Evolutionary conservation across 805 yeast genomes (phyloP), one percentile per base, ranked within the genome.

Genomic region (Candida gorgasii): DNA sequence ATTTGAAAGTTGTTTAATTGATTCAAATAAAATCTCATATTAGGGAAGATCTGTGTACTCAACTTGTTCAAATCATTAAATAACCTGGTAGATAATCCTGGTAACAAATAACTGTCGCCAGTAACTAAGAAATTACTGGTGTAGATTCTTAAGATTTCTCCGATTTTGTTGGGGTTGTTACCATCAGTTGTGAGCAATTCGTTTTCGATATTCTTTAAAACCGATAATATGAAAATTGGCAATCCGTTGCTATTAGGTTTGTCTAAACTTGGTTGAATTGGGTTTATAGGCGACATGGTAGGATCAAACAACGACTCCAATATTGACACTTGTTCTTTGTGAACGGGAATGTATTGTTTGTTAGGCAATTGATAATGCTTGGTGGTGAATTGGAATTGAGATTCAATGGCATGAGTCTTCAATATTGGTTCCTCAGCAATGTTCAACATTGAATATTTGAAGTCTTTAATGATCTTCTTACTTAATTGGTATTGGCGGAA

Each of bases 271-370:
- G 73, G 65, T 1, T 63, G 61, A 3, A 53, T 28, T 17, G 54
- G 43, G 38, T 79, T 77, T 20, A 80, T 57, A 14, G 74, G 70
- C 51, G 73, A 74, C 22, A 66, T 63, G 16, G 70, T 63, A 2
- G 95, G 95, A 43, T 79, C 77, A 67, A 87, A 86, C 40, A 88
- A 59, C 5, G 88, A 81, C 62, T 88, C 95, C 6, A 83, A 65
- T 6, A 52, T 44, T 36, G 43, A 45, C 8, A 45, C 34, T 37
- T 48, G 51, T 22, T 54, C 52, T 13, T 44, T 49, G 8, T 43
- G 27, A 18, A 51, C 41, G 8, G 45, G 39, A 3, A 54, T 37
- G 31, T 51, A 51, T 36, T 52, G 43, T 18, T 50, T 56, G 40
- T 52, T 47, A 17, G 57, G 57, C 27, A 57, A 49, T 46, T 60